phyloP scores from a whole-genome alignment of 768 basidiomycete species.

The Naganishia vaughanmartiniae region DNA sequence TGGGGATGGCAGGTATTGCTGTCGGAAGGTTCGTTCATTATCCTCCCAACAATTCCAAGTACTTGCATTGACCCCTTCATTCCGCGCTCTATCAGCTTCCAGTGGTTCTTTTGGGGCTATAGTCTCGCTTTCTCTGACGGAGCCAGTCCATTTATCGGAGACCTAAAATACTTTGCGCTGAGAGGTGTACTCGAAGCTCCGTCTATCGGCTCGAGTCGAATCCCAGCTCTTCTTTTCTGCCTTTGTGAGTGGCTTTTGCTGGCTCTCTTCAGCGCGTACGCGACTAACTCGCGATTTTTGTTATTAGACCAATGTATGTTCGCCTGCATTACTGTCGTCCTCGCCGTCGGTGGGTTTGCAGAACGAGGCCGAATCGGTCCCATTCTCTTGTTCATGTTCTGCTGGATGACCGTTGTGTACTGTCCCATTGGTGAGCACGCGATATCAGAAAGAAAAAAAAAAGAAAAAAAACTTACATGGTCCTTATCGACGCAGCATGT shows the following conservation, averaged over 20 bases:
- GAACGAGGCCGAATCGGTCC: slow-evolving; percentile 83
- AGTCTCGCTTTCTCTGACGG: slow-evolving; percentile 75
- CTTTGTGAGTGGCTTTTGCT: slow-evolving; percentile 60
- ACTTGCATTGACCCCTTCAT: not conserved
- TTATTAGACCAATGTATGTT: slow-evolving; percentile 33
- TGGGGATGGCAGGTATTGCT: slow-evolving; percentile 50
- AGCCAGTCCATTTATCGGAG: slow-evolving; percentile 71
- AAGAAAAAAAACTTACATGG: not conserved
- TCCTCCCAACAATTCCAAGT: not conserved
- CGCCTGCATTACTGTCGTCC: slow-evolving; percentile 46
- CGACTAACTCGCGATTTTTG: not conserved
- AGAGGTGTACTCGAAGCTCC: slow-evolving; percentile 67
- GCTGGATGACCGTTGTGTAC: slow-evolving; percentile 84
- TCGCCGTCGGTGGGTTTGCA: slow-evolving; percentile 62
- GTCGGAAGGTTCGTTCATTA: slow-evolving; percentile 38
- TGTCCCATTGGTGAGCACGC: slow-evolving; percentile 69
- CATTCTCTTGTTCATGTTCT: slow-evolving; percentile 69
- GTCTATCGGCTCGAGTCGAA: slow-evolving; percentile 73
- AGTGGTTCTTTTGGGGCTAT: slow-evolving; percentile 69
- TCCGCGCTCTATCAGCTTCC: slow-evolving; percentile 2
- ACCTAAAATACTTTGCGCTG: slow-evolving; percentile 75
- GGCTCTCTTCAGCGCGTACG: not conserved
- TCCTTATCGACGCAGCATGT: not conserved
- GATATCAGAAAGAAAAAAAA: no score
- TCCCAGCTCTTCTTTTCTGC: slow-evolving; percentile 77